Evolutionary conservation across 2,329 filamentous ascomycete species (phyloP), one percentile per base, ranked within the genome.

Genomic region (Hymenoscyphus fraxineus): DNA sequence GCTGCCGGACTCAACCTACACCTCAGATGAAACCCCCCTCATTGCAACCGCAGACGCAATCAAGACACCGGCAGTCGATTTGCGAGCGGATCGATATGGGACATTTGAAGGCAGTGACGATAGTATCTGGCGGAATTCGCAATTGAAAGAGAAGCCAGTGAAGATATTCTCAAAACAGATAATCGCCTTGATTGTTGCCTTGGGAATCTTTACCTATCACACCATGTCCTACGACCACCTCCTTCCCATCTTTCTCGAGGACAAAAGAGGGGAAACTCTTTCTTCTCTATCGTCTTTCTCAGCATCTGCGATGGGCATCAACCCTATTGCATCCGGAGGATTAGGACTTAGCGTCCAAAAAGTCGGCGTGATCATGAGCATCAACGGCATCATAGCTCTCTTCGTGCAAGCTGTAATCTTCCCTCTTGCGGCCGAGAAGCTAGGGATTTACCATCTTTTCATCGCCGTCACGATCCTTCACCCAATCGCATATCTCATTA

Each of bases 201-300:
- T 97, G 58, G 91, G 90, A 56, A 91, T 97, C 68, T 97, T 96
- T 79, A 95, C 92, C 4, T 96, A 96, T 75, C 93, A 97, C 78
- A 92, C 90, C 44, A 97, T 97, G 93, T 93, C 90, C 0, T 97
- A 92, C 77, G 94, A 97, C 73, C 91, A 96, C 75, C 83, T 97
- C 0, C 82, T 97, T 62, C 93, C 93, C 7, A 97, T 97, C 65
- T 97, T 97, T 78, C 86, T 97, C 60, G 93, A 97, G 76, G 93
- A 97, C 71, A 83, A 87, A 51, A 83, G 85, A 38, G 79, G 77
- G 67, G 74, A 77, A 32, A 54, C 67, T 4, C 58, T 65, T 9
- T 63, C 66, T 12, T 65, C 72, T 31, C 69, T 74, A 1, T 66
- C 73, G 6, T 67, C 71, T 6, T 64, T 72, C n/a, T 54, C 63